Evolutionary conservation across 345 rosid species (phyloP), one percentile per base, ranked within the genome.

Genomic region (Mangifera indica): DNA sequence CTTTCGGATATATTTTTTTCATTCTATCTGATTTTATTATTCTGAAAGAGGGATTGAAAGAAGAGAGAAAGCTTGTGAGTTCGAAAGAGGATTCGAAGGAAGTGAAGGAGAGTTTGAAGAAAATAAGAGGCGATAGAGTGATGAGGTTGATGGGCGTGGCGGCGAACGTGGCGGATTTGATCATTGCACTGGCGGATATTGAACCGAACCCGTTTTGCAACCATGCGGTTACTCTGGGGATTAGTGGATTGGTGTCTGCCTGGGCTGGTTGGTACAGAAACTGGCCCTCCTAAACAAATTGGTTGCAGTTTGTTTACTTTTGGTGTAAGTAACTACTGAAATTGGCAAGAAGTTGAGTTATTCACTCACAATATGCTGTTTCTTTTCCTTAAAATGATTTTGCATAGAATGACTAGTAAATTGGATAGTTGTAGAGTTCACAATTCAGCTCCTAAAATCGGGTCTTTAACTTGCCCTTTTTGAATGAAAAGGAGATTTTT

Each of bases 221-320:
- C 79, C 93, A 95, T 48, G 51, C 85, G 9, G 72, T 92, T 53
- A 83, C 93, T 48, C 89, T 92, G 7, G 96, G 97, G 5, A 84
- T 95, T 60, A 91, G 98, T 49, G 98, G 99, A 13, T 79, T 92
- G 77, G 99, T 95, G 60, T 92, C 99, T 40, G 96, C 99, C 3
- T 95, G 99, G 99, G 85, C 98, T 5, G 99, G 99, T 61, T 95
- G 99, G 98, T 95, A 95, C 66, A 85, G 99, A 66, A 92, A 95
- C 55, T 94, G 97, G 98, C 97, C 97, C 4, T 87, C 91, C 0
- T 93, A 53, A 75, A 45, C 4, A 2, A 22, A 52, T 63, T 1
- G 14, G 17, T 3, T 14, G 24, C 3, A n/a, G n/a, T n/a, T n/a
- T n/a, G 2, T 9, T 11, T 24, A 57, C 25, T n/a, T 69, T 44